A percentile compares a stretch with the other conserved stretches of the same genome.
Conservation (phyloP, 2,329 filamentous ascomycete species). For the Trichoderma sp. region DNA sequence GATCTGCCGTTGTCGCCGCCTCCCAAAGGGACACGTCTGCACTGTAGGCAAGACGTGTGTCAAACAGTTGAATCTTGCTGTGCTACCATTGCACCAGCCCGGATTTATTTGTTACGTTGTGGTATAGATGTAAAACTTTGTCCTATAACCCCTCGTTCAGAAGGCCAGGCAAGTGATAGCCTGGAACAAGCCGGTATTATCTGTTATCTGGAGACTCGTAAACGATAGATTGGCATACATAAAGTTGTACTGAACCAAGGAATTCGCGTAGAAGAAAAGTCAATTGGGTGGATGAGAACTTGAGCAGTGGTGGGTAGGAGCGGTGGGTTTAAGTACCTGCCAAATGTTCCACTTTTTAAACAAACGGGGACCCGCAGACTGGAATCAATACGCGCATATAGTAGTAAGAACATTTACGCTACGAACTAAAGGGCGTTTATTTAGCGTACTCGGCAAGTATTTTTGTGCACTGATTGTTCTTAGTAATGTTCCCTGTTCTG, state of each 20-base stretch:
- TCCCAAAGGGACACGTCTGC: neutral
- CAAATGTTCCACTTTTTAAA: too few relatives aligned
- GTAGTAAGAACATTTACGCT: too few relatives aligned
- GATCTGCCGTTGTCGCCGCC: neutral
- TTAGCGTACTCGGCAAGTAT: too few relatives aligned
- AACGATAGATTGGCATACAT: neutral
- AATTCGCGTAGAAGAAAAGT: too few relatives aligned
- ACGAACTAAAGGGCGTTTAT: too few relatives aligned
- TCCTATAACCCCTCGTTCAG: neutral
- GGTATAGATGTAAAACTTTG: neutral
- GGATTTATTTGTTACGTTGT: neutral
- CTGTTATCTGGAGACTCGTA: neutral
- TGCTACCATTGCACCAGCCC: neutral
- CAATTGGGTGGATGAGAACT: too few relatives aligned
- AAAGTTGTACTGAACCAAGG: neutral
- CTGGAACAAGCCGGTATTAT: neutral
- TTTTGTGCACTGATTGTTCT: too few relatives aligned
- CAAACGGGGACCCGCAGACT: too few relatives aligned
- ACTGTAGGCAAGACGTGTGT: neutral
- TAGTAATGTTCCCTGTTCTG: too few relatives aligned
- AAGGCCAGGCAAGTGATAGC: neutral
- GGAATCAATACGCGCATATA: too few relatives aligned
- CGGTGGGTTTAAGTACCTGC: too few relatives aligned
- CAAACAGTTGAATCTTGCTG: neutral
- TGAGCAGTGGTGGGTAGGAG: too few relatives aligned